Percentiles rank a stretch among this genome's conserved stretches.
phyloP scores from a whole-genome alignment of 768 basidiomycete genomes.

The Rhodocollybia butyracea region DNA sequence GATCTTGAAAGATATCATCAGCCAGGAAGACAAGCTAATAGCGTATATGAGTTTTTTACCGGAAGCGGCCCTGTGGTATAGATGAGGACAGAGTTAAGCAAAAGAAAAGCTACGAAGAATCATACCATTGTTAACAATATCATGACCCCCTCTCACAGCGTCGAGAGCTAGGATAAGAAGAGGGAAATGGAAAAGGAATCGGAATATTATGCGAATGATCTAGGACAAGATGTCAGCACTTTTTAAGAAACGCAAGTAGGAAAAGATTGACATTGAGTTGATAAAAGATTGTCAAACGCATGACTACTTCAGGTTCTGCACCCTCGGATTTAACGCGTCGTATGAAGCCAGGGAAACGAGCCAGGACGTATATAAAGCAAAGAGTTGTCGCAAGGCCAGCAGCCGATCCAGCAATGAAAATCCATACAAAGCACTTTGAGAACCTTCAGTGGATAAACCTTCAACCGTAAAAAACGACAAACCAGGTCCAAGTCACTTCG shows the following conservation, averaged over 20 bases:
- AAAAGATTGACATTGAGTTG: constrained; percentile 58
- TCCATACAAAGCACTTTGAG: constrained; percentile 65
- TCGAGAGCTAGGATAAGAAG: constrained; percentile 66
- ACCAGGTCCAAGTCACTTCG: constrained; percentile 60
- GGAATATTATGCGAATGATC: constrained; percentile 70
- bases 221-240: constrained; percentile 22
- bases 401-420: constrained; percentile 68
- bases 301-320: constrained; percentile 70
- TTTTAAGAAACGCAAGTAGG: background rate
- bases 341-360: constrained; percentile 69
- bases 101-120: constrained; percentile 12
- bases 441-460: constrained; percentile 10
- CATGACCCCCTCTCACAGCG: constrained; percentile 47
- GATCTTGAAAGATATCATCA: constrained; percentile 40
- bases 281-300: constrained; percentile 72
- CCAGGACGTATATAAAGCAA: constrained; percentile 68
- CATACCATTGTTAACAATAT: constrained; percentile 57
- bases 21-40: too few species aligned
- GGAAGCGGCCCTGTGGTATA: constrained; percentile 42
- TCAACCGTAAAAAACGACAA: constrained; percentile 11
- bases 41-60: constrained; percentile 41
- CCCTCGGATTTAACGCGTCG: constrained; percentile 68
- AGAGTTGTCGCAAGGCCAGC: constrained; percentile 67
- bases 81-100: background rate
- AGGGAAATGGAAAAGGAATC: constrained; percentile 71